phyloP scores from a whole-genome alignment of 73 alveolate genomes.

The Paramecium sexaurelia region DNA sequence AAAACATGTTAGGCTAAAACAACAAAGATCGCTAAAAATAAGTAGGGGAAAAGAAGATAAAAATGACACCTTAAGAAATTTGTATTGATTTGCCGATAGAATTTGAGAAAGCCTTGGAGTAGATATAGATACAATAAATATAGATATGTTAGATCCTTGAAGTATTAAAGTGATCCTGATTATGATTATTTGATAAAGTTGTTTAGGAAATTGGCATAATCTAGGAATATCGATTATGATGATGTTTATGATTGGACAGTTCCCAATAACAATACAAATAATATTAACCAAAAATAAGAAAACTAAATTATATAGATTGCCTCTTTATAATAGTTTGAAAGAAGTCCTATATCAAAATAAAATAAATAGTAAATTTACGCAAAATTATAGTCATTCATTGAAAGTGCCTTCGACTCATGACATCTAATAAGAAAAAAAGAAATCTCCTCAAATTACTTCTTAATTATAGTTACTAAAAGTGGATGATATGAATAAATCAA shows the following conservation, averaged over 20 bases:
- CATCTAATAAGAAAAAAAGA: background rate
- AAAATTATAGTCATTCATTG: background rate
- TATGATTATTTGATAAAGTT: constrained; percentile 44
- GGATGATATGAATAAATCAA: background rate
- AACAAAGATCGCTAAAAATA: constrained; percentile 44
- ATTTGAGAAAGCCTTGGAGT: constrained; percentile 49
- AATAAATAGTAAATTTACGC: background rate
- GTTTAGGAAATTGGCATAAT: constrained; percentile 30
- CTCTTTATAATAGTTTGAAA: background rate
- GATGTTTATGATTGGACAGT: constrained; percentile 31
- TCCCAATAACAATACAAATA: background rate
- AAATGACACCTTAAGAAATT: constrained; percentile 6
- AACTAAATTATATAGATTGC: background rate
- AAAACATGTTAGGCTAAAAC: constrained; percentile 52
- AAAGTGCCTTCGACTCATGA: background rate
- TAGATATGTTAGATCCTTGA: constrained; percentile 33
- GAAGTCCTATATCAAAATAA: background rate
- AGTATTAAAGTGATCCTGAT: constrained; percentile 61
- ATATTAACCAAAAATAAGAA: background rate
- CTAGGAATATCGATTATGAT: background rate
- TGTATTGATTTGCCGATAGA: constrained; percentile 49
- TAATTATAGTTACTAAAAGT: background rate
- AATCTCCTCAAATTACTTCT: background rate
- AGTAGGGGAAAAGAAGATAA: constrained; percentile 53
- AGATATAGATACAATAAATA: background rate